A percentile compares a stretch with the other conserved stretches of the same genome.
phyloP scores from a whole-genome alignment of 805 yeast species.

The Clavispora vitiphila region DNA sequence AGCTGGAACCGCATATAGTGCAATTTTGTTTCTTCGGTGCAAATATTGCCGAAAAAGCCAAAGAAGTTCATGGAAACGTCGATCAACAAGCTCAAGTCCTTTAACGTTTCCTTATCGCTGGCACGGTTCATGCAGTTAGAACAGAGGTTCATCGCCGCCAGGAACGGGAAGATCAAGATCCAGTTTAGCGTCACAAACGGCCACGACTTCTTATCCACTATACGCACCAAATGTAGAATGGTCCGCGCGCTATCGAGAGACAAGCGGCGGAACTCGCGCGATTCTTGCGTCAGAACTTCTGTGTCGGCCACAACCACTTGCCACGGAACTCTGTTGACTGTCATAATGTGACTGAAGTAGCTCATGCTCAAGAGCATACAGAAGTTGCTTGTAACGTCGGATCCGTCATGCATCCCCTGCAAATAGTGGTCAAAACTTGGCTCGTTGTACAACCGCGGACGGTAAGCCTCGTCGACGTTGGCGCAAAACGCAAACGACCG shows the following conservation, averaged over 20 bases:
- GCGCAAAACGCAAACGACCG: slow-evolving; percentile 25
- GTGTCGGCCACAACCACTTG: slow-evolving; percentile 17
- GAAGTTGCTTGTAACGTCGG: slow-evolving; percentile 1
- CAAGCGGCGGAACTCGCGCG: slow-evolving; percentile 22
- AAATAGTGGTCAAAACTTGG: slow-evolving; percentile 19
- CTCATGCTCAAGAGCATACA: slow-evolving; percentile 23
- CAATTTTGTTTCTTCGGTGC: slow-evolving; percentile 9
- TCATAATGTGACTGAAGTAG: slow-evolving; percentile 32
- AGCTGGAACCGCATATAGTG: slow-evolving; percentile 12
- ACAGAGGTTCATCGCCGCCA: slow-evolving; percentile 27
- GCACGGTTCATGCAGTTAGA: slow-evolving; percentile 30
- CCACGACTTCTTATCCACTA: slow-evolving; percentile 15
- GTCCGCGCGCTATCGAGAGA: slow-evolving; percentile 36
- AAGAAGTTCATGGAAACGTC: slow-evolving; percentile 18
- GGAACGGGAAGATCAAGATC: slow-evolving; percentile 27
- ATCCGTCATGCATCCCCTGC: neutral
- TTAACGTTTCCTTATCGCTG: slow-evolving; percentile 19
- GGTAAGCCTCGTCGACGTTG: slow-evolving; percentile 12
- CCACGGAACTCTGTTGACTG: slow-evolving; percentile 31
- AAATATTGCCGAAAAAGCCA: slow-evolving; percentile 6
- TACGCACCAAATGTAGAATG: slow-evolving; percentile 22
- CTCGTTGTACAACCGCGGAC: slow-evolving; percentile 32
- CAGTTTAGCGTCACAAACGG: slow-evolving; percentile 26
- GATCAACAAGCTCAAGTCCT: slow-evolving; percentile 28
- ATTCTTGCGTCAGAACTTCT: slow-evolving; percentile 11